These are phyloP conservation scores for Zhuliangozyma parablackwelliae DNA, from an alignment of 1,139 yeast genomes.

Conservation along the genomic window DNA sequence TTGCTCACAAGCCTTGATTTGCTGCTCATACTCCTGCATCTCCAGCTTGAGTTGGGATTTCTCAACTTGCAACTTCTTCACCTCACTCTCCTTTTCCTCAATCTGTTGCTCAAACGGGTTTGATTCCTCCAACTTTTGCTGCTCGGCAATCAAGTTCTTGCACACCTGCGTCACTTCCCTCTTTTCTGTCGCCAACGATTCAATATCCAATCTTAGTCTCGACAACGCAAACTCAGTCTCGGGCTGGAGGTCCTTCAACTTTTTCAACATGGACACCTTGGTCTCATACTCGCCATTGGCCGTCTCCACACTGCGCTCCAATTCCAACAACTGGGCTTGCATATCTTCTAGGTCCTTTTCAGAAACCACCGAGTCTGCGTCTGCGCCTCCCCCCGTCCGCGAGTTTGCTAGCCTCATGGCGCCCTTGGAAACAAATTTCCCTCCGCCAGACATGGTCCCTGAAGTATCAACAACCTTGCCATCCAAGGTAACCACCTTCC, in stretches of 20 bases:
- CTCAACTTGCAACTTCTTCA: constrained; percentile 32
- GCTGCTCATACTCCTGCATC: constrained; percentile 54
- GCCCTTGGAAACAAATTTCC: constrained; percentile 60
- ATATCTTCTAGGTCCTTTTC: constrained; percentile 57
- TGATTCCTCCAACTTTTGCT: constrained; percentile 21
- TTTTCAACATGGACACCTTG: constrained; percentile 57
- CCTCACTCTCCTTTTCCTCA: constrained; percentile 30
- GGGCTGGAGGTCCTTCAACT: constrained; percentile 63
- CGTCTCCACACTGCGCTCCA: constrained; percentile 53
- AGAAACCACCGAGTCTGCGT: constrained; percentile 23
- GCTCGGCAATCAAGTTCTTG: constrained; percentile 35
- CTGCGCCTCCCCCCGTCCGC: constrained; percentile 19
- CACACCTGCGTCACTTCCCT: constrained; percentile 36
- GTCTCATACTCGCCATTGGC: constrained; percentile 52
- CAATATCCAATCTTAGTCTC: constrained; percentile 60
- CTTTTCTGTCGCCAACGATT: constrained; percentile 48
- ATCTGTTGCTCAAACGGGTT: constrained; percentile 33
- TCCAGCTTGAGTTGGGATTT: constrained; percentile 44
- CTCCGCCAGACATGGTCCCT: constrained; percentile 98
- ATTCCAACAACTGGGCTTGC: constrained; percentile 47
- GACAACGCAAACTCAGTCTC: constrained; percentile 63
- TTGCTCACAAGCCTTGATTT: constrained; percentile 61
- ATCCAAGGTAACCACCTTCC: constrained; percentile 87
- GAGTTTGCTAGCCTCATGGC: constrained; percentile 52
- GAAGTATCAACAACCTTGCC: constrained; percentile 93